Percentiles rank a stretch among this genome's conserved stretches.
phyloP scores from a whole-genome alignment of 1,139 yeast species.

The Groenewaldozyma auringiensis region DNA sequence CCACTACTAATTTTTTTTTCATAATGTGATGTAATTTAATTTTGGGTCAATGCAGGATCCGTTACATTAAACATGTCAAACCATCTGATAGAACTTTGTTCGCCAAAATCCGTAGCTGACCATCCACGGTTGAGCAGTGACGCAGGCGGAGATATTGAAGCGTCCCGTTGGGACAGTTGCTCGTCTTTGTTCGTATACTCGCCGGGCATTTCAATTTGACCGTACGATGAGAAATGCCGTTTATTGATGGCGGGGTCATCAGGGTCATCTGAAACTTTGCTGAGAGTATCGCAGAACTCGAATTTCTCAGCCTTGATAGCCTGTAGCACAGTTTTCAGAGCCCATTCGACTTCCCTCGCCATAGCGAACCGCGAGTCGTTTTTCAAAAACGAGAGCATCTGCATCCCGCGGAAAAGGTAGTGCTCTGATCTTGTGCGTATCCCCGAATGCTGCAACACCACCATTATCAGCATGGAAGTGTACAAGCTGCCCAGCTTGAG shows the following conservation, averaged over 20 bases:
- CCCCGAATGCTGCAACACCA: conserved; percentile 39
- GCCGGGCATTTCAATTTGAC: conserved; percentile 11
- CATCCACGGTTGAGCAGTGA: not conserved
- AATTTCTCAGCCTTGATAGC: conserved; percentile 42
- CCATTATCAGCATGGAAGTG: conserved; percentile 40
- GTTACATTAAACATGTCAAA: not conserved
- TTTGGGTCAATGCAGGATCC: too few relatives aligned
- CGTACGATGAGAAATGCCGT: conserved; percentile 35
- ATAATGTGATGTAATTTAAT: too few relatives aligned
- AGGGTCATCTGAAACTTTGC: conserved; percentile 45
- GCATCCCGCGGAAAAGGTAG: conserved; percentile 23
- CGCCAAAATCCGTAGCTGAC: not conserved
- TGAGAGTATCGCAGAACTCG: conserved; percentile 36
- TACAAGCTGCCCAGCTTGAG: conserved; percentile 40
- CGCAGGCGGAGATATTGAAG: not conserved
- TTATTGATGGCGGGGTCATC: conserved; percentile 50
- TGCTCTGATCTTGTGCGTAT: conserved; percentile 26
- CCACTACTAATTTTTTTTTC: not conserved
- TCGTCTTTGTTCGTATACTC: not conserved
- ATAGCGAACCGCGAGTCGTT: conserved; percentile 44
- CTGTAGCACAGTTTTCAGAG: conserved; percentile 49
- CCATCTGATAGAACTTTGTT: conserved; percentile 6
- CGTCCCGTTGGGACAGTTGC: not conserved
- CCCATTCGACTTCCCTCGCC: conserved; percentile 62
- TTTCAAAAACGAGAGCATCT: conserved; percentile 33